A percentile compares a stretch with the other conserved stretches of the same genome.
These are phyloP conservation scores for Aureobasidium sp. DNA, from an alignment of 2,329 filamentous ascomycete genomes.

Conservation along the genomic window DNA sequence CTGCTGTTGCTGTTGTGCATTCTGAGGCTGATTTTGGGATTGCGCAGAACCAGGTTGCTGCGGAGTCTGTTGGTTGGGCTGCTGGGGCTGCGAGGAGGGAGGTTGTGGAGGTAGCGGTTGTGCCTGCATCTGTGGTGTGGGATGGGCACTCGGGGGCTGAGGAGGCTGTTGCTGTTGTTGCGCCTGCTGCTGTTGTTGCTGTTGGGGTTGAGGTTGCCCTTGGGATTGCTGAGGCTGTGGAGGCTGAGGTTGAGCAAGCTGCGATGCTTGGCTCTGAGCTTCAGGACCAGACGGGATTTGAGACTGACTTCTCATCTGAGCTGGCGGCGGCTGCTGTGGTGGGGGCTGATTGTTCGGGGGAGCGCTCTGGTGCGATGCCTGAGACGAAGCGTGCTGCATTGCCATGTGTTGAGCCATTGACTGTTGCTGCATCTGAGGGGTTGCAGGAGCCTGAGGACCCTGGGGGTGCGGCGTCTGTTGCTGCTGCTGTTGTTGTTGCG, in stretches of 20 bases:
- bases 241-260: slow-evolving; percentile 32
- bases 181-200: neutral
- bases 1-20: slow-evolving; percentile 39
- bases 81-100: slow-evolving; percentile 16
- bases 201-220: slow-evolving; percentile 8
- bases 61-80: slow-evolving; percentile 35
- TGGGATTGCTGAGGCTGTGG: slow-evolving; percentile 20
- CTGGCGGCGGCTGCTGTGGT: slow-evolving; percentile 28
- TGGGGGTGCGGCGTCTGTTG: slow-evolving; percentile 25
- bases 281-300: slow-evolving; percentile 25
- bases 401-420: slow-evolving; percentile 35
- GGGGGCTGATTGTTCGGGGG: slow-evolving; percentile 33
- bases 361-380: slow-evolving; percentile 44
- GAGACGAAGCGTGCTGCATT: slow-evolving; percentile 44
- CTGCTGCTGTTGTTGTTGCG: slow-evolving; percentile 21
- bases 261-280: slow-evolving; percentile 25
- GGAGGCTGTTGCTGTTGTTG: slow-evolving; percentile 21
- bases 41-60: slow-evolving; percentile 27
- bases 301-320: slow-evolving; percentile 36
- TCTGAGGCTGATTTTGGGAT: slow-evolving; percentile 36
- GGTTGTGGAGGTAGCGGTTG: slow-evolving; percentile 21
- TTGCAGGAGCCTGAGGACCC: slow-evolving; percentile 26
- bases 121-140: slow-evolving; percentile 19
- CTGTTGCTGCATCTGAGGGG: slow-evolving; percentile 36
- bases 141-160: slow-evolving; percentile 15